A percentile compares a stretch with the other conserved stretches of the same genome.
These are phyloP conservation scores for Pichia sp. DNA, from an alignment of 1,139 yeast genomes.

Conservation along the genomic window DNA sequence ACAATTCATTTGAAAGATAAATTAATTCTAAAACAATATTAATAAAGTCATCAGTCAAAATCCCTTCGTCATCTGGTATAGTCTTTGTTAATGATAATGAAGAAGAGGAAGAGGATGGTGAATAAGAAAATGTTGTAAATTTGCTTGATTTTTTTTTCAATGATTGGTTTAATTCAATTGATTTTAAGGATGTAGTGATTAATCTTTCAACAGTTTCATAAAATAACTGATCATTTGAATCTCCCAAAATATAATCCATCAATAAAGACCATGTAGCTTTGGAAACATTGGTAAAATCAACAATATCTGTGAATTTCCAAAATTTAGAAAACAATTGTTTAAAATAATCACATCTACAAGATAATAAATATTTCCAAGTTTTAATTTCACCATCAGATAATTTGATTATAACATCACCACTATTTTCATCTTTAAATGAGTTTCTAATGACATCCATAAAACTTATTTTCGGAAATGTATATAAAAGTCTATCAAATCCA, in stretches of 20 bases:
- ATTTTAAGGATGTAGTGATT: background rate
- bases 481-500: conserved; percentile 16
- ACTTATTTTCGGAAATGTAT: conserved; percentile 7
- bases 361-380: conserved; percentile 48
- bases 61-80: background rate
- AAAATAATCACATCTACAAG: conserved; percentile 57
- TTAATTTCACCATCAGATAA: conserved; percentile 36
- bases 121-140: background rate
- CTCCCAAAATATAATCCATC: conserved; percentile 54
- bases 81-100: no score
- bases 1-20: conserved; percentile 57
- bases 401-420: conserved; percentile 25
- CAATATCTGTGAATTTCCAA: conserved; percentile 38
- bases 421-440: background rate
- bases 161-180: background rate
- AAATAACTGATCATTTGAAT: conserved; percentile 10
- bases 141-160: background rate
- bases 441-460: conserved; percentile 3
- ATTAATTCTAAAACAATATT: conserved; percentile 53
- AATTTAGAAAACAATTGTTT: conserved; percentile 49
- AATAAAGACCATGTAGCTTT: conserved; percentile 44
- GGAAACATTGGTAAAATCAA: conserved; percentile 39
- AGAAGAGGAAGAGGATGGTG: background rate
- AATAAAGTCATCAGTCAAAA: conserved; percentile 33
- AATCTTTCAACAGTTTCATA: conserved; percentile 5